Conservation (phyloP, 768 basidiomycete genomes). For the Boletus fagicola region DNA sequence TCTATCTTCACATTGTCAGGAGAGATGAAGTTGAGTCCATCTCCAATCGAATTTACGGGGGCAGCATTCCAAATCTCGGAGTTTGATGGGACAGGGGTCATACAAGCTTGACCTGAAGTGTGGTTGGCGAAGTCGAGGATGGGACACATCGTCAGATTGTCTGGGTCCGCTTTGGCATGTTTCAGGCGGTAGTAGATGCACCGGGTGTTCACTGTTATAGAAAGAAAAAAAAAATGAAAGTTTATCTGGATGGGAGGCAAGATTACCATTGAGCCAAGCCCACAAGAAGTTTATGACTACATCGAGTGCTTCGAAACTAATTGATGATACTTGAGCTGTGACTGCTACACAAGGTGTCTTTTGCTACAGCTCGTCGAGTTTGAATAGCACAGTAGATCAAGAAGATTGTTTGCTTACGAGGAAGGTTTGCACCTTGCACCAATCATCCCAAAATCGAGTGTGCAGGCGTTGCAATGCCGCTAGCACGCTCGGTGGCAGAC, state of each 20-base stretch:
- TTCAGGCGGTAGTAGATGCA: constrained; percentile 73
- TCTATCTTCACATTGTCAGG: constrained; percentile 41
- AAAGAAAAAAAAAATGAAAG: constrained; percentile 7
- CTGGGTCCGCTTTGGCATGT: constrained; percentile 47
- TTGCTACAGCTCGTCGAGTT: constrained; percentile 4
- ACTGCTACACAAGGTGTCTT: constrained; percentile 1
- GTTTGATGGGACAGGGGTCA: constrained; percentile 41
- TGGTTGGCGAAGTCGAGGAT: constrained; percentile 93
- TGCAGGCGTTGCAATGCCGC: constrained; percentile 43
- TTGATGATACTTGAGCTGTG: background rate
- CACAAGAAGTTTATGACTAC: constrained; percentile 58
- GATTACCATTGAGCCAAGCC: constrained; percentile 87
- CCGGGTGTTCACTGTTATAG: constrained; percentile 78
- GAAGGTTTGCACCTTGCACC: constrained; percentile 48
- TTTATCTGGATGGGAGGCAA: constrained; percentile 3
- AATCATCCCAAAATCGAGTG: constrained; percentile 56
- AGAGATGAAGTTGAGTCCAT: constrained; percentile 52
- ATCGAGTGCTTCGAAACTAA: constrained; percentile 6
- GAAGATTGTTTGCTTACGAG: constrained; percentile 43
- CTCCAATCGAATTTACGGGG: constrained; percentile 36
- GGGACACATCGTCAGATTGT: constrained; percentile 87
- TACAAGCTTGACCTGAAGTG: constrained; percentile 39
- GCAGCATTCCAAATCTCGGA: constrained; percentile 38
- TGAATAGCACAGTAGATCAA: background rate
- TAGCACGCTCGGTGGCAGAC: constrained; percentile 49